Base-by-base conservation (phyloP, 2,329 filamentous ascomycete species). In the Fusarium sambucinum region DNA sequence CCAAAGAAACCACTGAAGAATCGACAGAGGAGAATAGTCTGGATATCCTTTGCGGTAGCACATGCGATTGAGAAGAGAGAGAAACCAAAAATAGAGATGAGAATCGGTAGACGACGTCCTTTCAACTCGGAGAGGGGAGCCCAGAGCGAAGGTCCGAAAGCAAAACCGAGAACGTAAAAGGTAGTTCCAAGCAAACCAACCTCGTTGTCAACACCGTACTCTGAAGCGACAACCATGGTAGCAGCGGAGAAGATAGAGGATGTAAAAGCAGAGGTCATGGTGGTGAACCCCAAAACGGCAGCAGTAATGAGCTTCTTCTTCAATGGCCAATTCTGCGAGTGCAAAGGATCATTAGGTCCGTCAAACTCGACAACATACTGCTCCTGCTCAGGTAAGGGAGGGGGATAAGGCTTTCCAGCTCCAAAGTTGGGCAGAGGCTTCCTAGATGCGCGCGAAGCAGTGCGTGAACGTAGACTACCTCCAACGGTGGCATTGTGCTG, bases 291-390 rank as follows among this genome's bases (percentile, higher is more conserved):
- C 41, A 94, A 81, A 72, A 93, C 89, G 40, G 84, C 84, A 21
- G 89, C 87, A 1, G 90, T 92, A 6, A 86, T 72, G 38, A 93
- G 50, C 88, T 97, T 97, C 82, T 92, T 94, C 75, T 82, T 87
- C 55, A 92, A 75, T 0, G 91, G 85, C 94, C 94, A 97, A 77
- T 97, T 97, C 80, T 95, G 92, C 2, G 93, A 91, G 78, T 97
- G 93, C 63, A 94, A 75, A 4, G 93, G 93, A 74, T 97, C 94
- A 68, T 94, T 85, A 2, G 89, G 90, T 0, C 93, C 94, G 71
- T 94, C 90, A 75, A 97, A 97, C 78, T 93, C 92, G 42, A 94
- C 92, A 1, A 94, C 91, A 74, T 94, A 95, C 68, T 92, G 88
- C 72, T 94, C 92, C 71, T 86, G 84, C 16, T 89, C 87, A 3